Conservation (phyloP, 2,329 filamentous ascomycete species). For the Emergomyces pasteurianus region DNA sequence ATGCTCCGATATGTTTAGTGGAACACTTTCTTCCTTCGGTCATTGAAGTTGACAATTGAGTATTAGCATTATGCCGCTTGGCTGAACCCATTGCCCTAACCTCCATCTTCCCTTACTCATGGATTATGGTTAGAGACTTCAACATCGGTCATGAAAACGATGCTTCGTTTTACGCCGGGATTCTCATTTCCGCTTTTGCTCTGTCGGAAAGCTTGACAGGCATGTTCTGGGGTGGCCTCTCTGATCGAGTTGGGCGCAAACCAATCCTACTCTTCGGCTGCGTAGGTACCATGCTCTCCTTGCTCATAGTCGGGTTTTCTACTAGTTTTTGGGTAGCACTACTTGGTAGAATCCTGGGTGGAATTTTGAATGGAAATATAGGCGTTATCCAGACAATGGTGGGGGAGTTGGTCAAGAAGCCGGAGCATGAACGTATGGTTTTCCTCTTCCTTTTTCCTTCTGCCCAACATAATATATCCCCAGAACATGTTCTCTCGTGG, state of each 20-base stretch:
- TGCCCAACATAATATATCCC: background rate
- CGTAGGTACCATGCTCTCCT: conserved; percentile 67
- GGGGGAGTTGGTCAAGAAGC: conserved; percentile 81
- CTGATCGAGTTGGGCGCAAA: conserved; percentile 72
- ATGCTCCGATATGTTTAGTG: background rate
- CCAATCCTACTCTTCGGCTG: conserved; percentile 67
- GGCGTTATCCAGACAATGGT: conserved; percentile 91
- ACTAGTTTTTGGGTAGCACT: conserved; percentile 70
- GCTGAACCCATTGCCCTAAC: conserved; percentile 88
- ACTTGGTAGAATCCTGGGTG: conserved; percentile 61
- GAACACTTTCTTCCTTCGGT: background rate
- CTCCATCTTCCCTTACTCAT: conserved; percentile 86
- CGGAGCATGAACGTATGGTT: conserved; percentile 58
- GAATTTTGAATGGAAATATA: conserved; percentile 78
- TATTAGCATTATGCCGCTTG: conserved; percentile 73
- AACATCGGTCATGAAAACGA: conserved; percentile 58
- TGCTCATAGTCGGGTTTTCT: conserved; percentile 74
- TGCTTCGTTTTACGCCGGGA: conserved; percentile 77
- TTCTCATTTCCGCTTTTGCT: conserved; percentile 77
- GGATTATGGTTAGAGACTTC: conserved; percentile 68
- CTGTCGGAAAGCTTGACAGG: conserved; percentile 65
- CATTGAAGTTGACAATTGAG: conserved; percentile 4
- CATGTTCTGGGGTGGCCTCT: conserved; percentile 62
- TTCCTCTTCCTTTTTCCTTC: background rate
- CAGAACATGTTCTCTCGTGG: background rate